Evolutionary conservation across 2,329 filamentous ascomycete species (phyloP).

Genomic region (Niveomyces coronatus): DNA sequence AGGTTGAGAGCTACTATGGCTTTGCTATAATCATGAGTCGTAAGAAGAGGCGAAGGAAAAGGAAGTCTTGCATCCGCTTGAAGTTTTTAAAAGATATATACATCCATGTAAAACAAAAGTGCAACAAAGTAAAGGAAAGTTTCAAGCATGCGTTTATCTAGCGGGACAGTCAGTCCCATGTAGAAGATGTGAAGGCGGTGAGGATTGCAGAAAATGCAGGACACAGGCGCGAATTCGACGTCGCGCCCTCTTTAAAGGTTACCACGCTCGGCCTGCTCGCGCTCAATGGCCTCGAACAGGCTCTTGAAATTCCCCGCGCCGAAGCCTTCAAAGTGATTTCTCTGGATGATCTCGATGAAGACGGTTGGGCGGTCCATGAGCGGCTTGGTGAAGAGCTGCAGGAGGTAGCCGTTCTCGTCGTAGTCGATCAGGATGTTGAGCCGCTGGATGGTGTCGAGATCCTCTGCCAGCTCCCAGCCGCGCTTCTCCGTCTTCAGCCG

Average conservation of each 20-base stretch:
- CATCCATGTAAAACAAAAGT: neutral
- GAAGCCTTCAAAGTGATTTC: constrained; percentile 83
- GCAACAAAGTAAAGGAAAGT: neutral
- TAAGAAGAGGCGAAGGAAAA: no score
- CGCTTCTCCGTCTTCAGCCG: constrained; percentile 56
- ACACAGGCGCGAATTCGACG: no score
- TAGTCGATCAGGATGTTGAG: constrained; percentile 92
- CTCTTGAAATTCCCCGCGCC: constrained; percentile 95
- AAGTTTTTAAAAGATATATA: no score
- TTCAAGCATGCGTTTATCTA: neutral
- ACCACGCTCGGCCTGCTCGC: constrained; percentile 77
- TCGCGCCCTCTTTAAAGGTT: constrained; percentile 54
- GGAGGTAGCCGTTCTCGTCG: constrained; percentile 79
- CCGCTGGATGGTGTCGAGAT: constrained; percentile 64
- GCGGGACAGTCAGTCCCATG: no score
- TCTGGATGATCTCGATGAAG: constrained; percentile 92
- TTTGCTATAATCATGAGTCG: no score
- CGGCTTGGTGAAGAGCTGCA: constrained; percentile 72
- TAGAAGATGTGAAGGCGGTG: no score
- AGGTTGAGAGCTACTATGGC: no score
- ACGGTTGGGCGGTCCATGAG: constrained; percentile 91
- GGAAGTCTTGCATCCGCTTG: no score
- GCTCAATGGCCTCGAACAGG: constrained; percentile 88
- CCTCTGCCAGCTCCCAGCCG: constrained; percentile 60
- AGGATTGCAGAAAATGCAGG: no score